phyloP scores from a whole-genome alignment of 331 rosid species.

The Malus hybrid region DNA sequence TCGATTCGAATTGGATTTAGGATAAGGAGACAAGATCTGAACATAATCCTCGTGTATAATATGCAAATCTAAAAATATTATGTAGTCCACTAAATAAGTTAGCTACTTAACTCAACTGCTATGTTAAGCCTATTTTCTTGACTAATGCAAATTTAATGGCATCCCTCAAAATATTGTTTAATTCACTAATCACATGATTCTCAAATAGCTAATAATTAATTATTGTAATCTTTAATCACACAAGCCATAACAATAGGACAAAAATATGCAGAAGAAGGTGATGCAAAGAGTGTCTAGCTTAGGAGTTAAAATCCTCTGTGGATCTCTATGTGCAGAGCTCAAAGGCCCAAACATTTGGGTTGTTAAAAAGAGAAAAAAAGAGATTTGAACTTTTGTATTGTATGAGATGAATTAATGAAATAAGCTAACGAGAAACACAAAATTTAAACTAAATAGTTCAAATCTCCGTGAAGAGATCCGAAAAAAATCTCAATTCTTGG shows the following conservation, averaged over 20 bases:
- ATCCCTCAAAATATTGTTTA: not conserved
- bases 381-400: too few species aligned
- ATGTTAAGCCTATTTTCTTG: not conserved
- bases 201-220: not conserved
- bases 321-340: too few species aligned
- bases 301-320: not conserved
- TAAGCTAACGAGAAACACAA: too few species aligned
- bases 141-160: not conserved
- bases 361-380: too few species aligned
- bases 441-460: too few species aligned
- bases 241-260: not conserved
- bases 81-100: not conserved
- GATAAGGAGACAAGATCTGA: not conserved
- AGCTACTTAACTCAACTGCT: too few species aligned
- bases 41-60: not conserved
- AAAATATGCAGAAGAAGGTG: not conserved
- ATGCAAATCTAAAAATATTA: not conserved
- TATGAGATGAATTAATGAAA: too few species aligned
- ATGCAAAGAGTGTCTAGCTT: not conserved
- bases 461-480: too few species aligned
- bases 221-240: not conserved
- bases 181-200: not conserved
- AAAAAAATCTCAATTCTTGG: too few species aligned
- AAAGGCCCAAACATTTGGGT: too few species aligned
- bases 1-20: not conserved